Base-by-base conservation (phyloP, 306 rosid genomes). In the Corylus avellana region DNA sequence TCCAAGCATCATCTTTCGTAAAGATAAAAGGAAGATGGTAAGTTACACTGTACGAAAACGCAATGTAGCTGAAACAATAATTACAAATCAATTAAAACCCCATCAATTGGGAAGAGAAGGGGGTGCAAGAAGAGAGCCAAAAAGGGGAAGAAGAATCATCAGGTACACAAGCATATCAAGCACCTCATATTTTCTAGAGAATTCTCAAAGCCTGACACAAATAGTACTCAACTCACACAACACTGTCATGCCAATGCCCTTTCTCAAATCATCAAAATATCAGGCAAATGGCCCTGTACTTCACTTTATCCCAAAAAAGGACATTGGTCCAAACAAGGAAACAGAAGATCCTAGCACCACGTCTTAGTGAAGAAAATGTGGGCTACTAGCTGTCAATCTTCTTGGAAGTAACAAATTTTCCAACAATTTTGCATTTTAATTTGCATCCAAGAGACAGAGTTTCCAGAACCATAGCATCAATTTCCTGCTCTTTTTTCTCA, bases 401-500 rank as follows among this genome's bases (percentile, higher is more conserved):
- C 86, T 85, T 92, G 71, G 97, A 81, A 25, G 80, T 44, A 39
- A 80, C 76, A 80, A 86, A 68, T 82, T 84, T 95, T 67, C 74
- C 72, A 74, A 80, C 77, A 29, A 89, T 12, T 74, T 86, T 85
- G 59, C 91, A 87, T 84, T 84, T 92, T 80, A 91, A 70, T 83
- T 89, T 87, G 91, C 86, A 75, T 76, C 89, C 92, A 75, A 81
- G 76, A 78, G 90, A 79, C 78, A 73, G 78, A 25, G 83, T 37
- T 78, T 77, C 77, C 12, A 83, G 66, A 51, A 87, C 83, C 86
- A 90, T 13, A 67, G 79, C 86, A 85, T 91, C 98, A 57, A 95
- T 89, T 71, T 86, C 92, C 82, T 90, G 85, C 82, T 95, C 98
- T 84, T 91, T 86, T 86, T 86, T 87, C 81, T 95, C 98, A 74